A percentile compares a stretch with the other conserved stretches of the same genome.
Conservation (phyloP, 2,329 filamentous ascomycete genomes). For the Beauveria pseudobassiana region DNA sequence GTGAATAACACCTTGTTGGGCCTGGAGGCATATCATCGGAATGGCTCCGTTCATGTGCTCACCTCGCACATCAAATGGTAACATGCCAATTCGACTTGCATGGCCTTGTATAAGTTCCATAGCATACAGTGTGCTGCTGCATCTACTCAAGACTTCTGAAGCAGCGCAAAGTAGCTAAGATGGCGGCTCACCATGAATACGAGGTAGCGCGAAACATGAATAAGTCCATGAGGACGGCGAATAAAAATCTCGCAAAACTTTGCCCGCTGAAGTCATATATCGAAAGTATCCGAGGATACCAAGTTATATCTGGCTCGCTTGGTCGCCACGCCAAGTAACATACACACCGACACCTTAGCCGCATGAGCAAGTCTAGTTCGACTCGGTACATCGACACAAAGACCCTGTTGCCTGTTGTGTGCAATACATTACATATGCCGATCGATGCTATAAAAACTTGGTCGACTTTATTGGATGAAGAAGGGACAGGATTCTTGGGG, state of each 20-base stretch:
- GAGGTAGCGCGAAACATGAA: not conserved
- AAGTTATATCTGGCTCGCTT: not conserved
- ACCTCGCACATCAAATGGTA: not conserved
- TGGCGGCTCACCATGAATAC: not conserved
- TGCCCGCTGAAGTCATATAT: not conserved
- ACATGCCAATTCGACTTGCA: not conserved
- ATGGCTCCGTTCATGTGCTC: not conserved
- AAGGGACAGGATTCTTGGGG: not conserved
- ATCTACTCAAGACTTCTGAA: not conserved
- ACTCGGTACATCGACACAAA: not conserved
- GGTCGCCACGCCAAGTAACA: not conserved
- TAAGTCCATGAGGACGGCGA: not conserved
- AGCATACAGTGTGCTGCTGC: not conserved
- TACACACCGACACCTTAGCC: not conserved
- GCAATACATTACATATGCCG: not conserved
- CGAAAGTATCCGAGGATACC: not conserved
- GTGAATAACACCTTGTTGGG: not conserved
- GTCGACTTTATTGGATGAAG: not conserved
- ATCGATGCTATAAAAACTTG: not conserved
- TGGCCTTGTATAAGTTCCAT: not conserved
- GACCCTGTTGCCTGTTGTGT: not conserved
- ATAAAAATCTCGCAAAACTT: not conserved
- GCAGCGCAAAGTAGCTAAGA: not conserved
- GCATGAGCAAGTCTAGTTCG: not conserved
- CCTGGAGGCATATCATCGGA: not conserved